Evolutionary conservation across 1,284 basidiomycete species (phyloP), one percentile per base, ranked within the genome.

Genomic region (Apiotrichum veenhuisii): DNA sequence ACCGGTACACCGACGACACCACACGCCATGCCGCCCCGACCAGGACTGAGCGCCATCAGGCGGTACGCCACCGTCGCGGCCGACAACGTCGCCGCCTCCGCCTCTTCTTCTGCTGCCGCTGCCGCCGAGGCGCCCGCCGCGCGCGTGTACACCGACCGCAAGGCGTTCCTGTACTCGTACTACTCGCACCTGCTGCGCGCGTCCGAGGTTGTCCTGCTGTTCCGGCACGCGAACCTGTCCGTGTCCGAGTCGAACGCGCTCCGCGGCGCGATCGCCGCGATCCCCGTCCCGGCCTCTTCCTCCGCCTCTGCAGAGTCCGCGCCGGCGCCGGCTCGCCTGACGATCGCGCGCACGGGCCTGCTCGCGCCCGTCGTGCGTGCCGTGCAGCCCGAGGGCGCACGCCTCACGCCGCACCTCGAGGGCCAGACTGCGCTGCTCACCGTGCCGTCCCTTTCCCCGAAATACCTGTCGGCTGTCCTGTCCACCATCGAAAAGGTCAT

Each of bases 171-270:
- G 33, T 74, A 71, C 67, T 57, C 65, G 23, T 68, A 71, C 48
- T 78, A 79, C 63, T 52, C 53, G 44, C 71, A 77, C 58, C 68
- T 80, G n/a, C 61, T 80, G 41, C 38, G 61, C 5, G 50, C 58
- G 9, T 73, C 73, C 40, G 59, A 71, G 15, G 62, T 78, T 37
- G 69, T 79, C 52, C 64, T 80, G 14, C 65, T 80, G 43, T 77
- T 80, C 64, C 68, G 74, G 26, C 77, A 76, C 44, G 70, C 65
- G 50, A 77, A 78, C 62, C 67, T 80, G 38, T 59, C 68, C 5
- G 72, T 72, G 1, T 59, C 65, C 22, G 75, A 79, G 59, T 70
- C 72, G 52, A 54, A 58, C 4, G 47, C 55, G 1, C 59, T 80
- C 5, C 64, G 78, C 12, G 51, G 64, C 2, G 73, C 73, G 3